Conservation (phyloP, 202 grass and related monocot genomes). For the Zizania palustris region DNA sequence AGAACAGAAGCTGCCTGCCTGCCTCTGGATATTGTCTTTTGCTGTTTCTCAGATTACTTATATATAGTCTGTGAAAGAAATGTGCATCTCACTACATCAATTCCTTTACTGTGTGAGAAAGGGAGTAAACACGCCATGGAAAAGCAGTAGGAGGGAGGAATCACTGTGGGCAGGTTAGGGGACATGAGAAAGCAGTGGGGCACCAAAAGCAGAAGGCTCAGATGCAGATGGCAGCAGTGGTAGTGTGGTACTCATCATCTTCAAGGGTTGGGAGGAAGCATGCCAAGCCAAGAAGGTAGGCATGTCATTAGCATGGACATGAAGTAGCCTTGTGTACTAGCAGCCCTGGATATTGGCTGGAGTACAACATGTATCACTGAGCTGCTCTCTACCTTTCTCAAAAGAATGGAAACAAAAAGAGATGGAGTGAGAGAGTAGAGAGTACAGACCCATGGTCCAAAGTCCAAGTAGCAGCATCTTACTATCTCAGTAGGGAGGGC, state of each 20-base stretch:
- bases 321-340: background rate
- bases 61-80: too few species aligned
- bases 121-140: conserved; percentile 17
- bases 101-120: background rate
- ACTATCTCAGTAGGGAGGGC: conserved; percentile 2
- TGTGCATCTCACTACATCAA: too few species aligned
- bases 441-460: conserved; percentile 19
- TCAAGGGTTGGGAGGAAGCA: conserved; percentile 14
- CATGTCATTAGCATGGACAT: background rate
- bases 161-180: conserved; percentile 39
- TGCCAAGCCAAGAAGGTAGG: conserved; percentile 38
- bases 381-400: conserved; percentile 16
- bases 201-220: background rate
- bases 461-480: conserved; percentile 35
- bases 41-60: too few species aligned
- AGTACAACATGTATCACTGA: background rate
- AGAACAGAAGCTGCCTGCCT: background rate
- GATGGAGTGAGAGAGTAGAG: background rate
- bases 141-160: conserved; percentile 28
- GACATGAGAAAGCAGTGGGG: conserved; percentile 51
- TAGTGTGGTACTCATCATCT: conserved; percentile 5
- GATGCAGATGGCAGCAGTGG: background rate
- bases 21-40: background rate
- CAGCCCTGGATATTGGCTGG: background rate
- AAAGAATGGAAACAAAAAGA: conserved; percentile 57